Evolutionary conservation across 768 basidiomycete genomes (phyloP).

Genomic region (Sarcomyxa edulis): DNA sequence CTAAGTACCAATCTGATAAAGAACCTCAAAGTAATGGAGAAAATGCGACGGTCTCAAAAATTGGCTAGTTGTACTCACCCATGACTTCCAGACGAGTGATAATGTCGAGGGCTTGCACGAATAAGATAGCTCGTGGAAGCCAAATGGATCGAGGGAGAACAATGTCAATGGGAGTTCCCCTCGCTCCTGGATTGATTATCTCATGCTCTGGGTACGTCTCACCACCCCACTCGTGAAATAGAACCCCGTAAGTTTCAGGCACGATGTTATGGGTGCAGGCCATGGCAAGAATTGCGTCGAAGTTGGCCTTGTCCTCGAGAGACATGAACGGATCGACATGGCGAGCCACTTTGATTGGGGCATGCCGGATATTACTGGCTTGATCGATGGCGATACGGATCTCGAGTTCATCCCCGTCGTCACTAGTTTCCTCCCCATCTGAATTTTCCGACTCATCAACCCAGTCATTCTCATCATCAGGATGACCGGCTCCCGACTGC

Average conservation of each 20-base stretch:
- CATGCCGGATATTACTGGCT: conserved; percentile 2
- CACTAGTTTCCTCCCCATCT: neutral
- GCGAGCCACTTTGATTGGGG: neutral
- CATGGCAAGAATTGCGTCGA: neutral
- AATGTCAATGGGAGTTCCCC: too few relatives aligned
- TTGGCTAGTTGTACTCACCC: too few relatives aligned
- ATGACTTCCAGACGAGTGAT: too few relatives aligned
- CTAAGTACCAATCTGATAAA: too few relatives aligned
- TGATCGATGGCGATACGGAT: neutral
- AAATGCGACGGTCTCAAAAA: too few relatives aligned
- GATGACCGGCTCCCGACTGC: neutral
- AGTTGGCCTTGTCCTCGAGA: neutral
- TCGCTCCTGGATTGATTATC: too few relatives aligned
- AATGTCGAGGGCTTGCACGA: too few relatives aligned
- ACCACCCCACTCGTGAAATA: conserved; percentile 11
- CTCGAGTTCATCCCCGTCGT: neutral
- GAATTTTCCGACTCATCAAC: neutral
- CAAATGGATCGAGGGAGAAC: too few relatives aligned
- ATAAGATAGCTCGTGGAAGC: too few relatives aligned
- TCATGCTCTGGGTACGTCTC: conserved; percentile 8
- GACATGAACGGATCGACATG: neutral
- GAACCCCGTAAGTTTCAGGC: conserved; percentile 11
- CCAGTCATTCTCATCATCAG: neutral
- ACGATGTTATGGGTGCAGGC: neutral
- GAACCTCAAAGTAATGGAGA: too few relatives aligned